Evolutionary conservation across 176 grass and related monocot species (phyloP), one percentile per base, ranked within the genome.

Genomic region (Oryza brachyantha): DNA sequence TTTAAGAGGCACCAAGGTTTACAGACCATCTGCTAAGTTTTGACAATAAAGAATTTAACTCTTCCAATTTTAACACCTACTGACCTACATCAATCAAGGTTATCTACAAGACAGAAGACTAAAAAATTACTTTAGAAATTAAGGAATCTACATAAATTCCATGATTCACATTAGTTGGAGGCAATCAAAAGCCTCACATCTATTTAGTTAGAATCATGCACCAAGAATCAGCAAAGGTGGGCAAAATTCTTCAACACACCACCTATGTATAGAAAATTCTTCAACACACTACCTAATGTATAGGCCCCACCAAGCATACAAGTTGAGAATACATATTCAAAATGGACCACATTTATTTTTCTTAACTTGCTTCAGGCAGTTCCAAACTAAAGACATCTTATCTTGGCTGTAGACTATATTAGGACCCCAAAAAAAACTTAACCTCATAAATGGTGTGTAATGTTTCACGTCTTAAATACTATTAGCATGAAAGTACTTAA

Each of bases 1-100:
- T 48, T 48, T 48, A 48, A 17, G 5, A 19, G 45, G 45, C 5
- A 7, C 46, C 14, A 7, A 21, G 5, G 17, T 7, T 50, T 19
- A 19, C 5, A 19, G 46, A 50, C 46, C 4, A 19, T 21, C 14
- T 50, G 46, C 16, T 17, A 14, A 50, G 46, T 50, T 50, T 50
- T 21, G 16, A 19, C 43, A 46, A 46, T 46, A 17, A 35, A 62
- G 7, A 31, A 22, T 21, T 46, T 45, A n/a, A 13, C 26, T 76
- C 73, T 76, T 62, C 74, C 27, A 76, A n/a, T 26, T 45, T 76
- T 26, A 61, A 61, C 13, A 41, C 35, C 22, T 40, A 34, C 22
- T 13, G 13, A 13, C 2, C 13, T 45, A 45, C 42, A 45, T 45
- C 42, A 45, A 13, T 45, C 26, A 63, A 65, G 29, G 29, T 36